Evolutionary conservation across 768 basidiomycete species (phyloP).

Genomic region (Kwoniella sp.): DNA sequence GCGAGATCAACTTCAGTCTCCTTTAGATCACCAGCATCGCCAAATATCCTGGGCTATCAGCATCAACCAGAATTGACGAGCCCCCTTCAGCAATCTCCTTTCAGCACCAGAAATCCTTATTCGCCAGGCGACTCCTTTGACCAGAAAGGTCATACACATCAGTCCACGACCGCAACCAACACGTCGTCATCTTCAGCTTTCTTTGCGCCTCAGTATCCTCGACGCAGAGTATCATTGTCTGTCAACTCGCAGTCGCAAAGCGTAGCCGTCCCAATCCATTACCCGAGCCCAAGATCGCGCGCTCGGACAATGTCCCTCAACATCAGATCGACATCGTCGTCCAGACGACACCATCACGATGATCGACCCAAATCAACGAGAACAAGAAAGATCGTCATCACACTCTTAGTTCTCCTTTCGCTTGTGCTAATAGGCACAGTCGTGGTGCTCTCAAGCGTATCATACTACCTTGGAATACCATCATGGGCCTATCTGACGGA

Average conservation of each 20-base stretch:
- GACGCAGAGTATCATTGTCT: not conserved
- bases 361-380: conserved; percentile 6
- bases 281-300: not conserved
- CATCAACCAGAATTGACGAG: not conserved
- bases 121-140: not conserved
- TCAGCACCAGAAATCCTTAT: not conserved
- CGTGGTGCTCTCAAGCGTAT: conserved; percentile 85
- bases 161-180: conserved; percentile 1
- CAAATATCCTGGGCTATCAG: not conserved
- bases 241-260: not conserved
- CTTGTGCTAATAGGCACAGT: conserved; percentile 85
- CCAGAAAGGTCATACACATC: not conserved
- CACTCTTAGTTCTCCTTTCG: conserved; percentile 65
- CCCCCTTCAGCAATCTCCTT: not conserved
- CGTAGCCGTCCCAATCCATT: not conserved
- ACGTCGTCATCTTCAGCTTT: conserved; percentile 7
- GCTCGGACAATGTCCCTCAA: not conserved
- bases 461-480: conserved; percentile 84
- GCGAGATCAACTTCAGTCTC: not conserved
- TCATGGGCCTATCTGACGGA: conserved; percentile 77
- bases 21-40: not conserved
- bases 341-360: conserved; percentile 7
- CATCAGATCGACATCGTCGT: not conserved
- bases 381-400: conserved; percentile 57
- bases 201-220: conserved; percentile 6